These are phyloP conservation scores for Przewalskia tangutica DNA, from an alignment of 257 asterid genomes.

Conservation along the genomic window DNA sequence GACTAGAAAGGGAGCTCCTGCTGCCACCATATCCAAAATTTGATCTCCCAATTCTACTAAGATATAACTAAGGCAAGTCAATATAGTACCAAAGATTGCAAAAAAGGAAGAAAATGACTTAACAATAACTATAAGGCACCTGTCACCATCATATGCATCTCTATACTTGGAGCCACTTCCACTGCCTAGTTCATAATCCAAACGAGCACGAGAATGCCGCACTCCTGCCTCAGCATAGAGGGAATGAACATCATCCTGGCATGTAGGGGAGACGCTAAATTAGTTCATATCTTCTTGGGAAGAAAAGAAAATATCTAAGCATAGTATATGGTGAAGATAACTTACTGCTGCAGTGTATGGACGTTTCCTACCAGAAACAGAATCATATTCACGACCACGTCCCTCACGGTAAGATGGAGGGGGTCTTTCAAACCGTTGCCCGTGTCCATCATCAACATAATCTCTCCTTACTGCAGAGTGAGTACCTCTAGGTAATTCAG, in stretches of 20 bases:
- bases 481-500: slow-evolving; percentile 60
- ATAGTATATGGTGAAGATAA: neutral
- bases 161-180: slow-evolving; percentile 68
- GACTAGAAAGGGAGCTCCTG: slow-evolving; percentile 63
- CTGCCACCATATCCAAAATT: slow-evolving; percentile 67
- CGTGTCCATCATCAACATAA: slow-evolving; percentile 74
- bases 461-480: slow-evolving; percentile 59
- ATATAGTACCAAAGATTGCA: neutral
- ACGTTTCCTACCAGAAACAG: slow-evolving; percentile 80
- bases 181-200: slow-evolving; percentile 65
- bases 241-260: slow-evolving; percentile 76
- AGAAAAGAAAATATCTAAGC: neutral
- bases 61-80: neutral
- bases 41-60: slow-evolving; percentile 68
- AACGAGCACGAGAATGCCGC: slow-evolving; percentile 84
- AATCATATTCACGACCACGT: slow-evolving; percentile 63
- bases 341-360: slow-evolving; percentile 58
- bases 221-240: slow-evolving; percentile 69
- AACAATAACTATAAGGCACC: slow-evolving; percentile 30
- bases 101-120: neutral
- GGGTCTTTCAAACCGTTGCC: slow-evolving; percentile 81
- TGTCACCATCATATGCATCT: slow-evolving; percentile 55
- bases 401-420: slow-evolving; percentile 67
- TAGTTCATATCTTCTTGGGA: slow-evolving; percentile 3
- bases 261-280: slow-evolving; percentile 8